Base-by-base conservation (phyloP, 495 filamentous ascomycete genomes). In the Lasiosphaeriaceae sp. region DNA sequence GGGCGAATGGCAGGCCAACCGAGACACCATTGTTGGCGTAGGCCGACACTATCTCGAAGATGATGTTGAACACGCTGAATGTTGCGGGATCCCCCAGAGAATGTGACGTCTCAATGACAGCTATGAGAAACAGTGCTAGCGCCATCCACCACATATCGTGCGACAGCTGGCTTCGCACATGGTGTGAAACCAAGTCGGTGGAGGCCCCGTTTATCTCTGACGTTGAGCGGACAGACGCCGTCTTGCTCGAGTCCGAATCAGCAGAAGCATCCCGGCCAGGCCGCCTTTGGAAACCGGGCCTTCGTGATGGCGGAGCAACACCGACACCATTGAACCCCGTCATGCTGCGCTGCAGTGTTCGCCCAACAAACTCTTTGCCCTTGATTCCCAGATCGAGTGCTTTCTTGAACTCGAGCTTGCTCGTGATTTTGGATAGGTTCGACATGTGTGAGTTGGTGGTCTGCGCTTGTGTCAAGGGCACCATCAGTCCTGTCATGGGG, bases 131-230 rank as follows among this genome's bases (percentile, higher is more conserved):
- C 17, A 81, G 73, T 29, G 89, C 89, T 2, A 90, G 68, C 0
- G 86, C 85, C 12, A 96, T 80, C 84, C 85, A 92, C 90, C 90
- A 95, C 4, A 92, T 68, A 62, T 96, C 92, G 70, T 94, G 89
- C 35, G 88, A 85, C 4, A 96, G 82, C 64, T 95, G 90, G 35
- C 86, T 84, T 26, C 86, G 84, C 39, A 43, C 39, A 12, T 43
- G 39, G 39, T 43, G 39, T 4, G 39, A 43, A 4, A 43, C 39
- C 39, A 43, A n/a, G 14, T 43, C 39, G 1, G 3, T 43, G 7
- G 39, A 5, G 0, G 14, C 39, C 14, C 1, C 39, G 4, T 16
- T n/a, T 12, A 12, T 5, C 16, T 43, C n/a, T n/a, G 26, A 31
- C 3, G 26, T 31, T 31, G 26, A 31, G 26, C 26, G 26, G 26